Evolutionary conservation across 192 early-diverging fungal genomes (phyloP).

Genomic region (Rhizoclosmatium globosum): DNA sequence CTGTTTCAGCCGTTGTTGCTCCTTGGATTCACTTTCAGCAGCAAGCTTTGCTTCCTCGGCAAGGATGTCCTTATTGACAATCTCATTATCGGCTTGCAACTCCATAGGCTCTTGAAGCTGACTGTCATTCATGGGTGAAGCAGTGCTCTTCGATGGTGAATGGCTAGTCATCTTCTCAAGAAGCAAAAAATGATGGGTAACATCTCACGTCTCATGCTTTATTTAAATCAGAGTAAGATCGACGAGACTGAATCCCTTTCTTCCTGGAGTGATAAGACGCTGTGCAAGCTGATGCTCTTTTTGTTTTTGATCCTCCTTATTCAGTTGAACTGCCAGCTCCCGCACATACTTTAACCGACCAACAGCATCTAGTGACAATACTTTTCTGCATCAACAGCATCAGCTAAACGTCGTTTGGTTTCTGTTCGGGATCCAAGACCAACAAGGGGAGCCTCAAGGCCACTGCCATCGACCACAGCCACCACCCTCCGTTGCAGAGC

Average conservation of each 20-base stretch:
- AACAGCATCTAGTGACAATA: slow-evolving; percentile 48
- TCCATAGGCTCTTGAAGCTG: slow-evolving; percentile 50
- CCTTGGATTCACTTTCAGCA: slow-evolving; percentile 49
- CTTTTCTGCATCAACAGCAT: slow-evolving; percentile 46
- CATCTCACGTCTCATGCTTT: too few species aligned
- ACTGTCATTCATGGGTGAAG: too few species aligned
- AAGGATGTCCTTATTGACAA: slow-evolving; percentile 2
- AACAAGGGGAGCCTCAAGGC: slow-evolving; percentile 22
- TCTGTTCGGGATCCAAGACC: slow-evolving; percentile 41
- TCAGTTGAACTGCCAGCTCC: slow-evolving; percentile 46
- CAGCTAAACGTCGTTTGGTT: slow-evolving; percentile 52
- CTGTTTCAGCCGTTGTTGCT: slow-evolving; percentile 52
- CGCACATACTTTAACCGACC: slow-evolving; percentile 50
- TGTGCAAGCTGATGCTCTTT: slow-evolving; percentile 27
- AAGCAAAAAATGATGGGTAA: too few species aligned
- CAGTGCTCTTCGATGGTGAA: too few species aligned
- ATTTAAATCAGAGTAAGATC: slow-evolving; percentile 61
- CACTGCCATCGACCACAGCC: slow-evolving; percentile 23
- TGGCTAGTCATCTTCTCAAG: too few species aligned
- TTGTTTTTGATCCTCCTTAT: slow-evolving; percentile 37
- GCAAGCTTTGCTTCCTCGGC: slow-evolving; percentile 48
- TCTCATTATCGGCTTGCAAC: slow-evolving; percentile 28
- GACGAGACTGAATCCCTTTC: slow-evolving; percentile 48
- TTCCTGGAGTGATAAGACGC: slow-evolving; percentile 33
- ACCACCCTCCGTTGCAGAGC: slow-evolving; percentile 46